Percentiles rank a stretch among this genome's conserved stretches.
These are phyloP conservation scores for Hypholoma fasciculare DNA, from an alignment of 768 basidiomycete species.

Conservation along the genomic window DNA sequence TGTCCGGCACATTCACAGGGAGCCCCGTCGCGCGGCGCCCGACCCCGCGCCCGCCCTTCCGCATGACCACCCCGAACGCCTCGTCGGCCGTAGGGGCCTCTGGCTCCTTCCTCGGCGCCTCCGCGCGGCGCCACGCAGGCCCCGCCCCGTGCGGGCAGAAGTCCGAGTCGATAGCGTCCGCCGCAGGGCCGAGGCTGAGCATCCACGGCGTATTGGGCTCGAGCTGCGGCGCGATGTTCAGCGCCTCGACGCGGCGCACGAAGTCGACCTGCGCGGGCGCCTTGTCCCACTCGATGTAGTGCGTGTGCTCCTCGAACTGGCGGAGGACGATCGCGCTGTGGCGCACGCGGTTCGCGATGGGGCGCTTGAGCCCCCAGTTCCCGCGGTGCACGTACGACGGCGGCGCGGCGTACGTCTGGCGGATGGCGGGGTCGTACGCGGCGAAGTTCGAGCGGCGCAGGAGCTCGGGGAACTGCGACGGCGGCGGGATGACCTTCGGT, in stretches of 20 bases:
- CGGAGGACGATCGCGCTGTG: constrained; percentile 66
- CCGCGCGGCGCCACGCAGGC: not conserved
- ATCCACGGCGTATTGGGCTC: constrained; percentile 34
- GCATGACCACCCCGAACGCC: too few species aligned
- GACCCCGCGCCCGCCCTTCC: too few species aligned
- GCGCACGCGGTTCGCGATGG: constrained; percentile 65
- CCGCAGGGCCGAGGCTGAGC: constrained; percentile 33
- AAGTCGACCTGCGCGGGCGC: constrained; percentile 68
- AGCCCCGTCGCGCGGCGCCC: too few species aligned
- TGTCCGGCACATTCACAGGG: too few species aligned
- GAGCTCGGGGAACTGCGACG: constrained; percentile 75
- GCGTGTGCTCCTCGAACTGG: constrained; percentile 68
- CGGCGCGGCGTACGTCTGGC: constrained; percentile 74
- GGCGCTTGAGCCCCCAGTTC: constrained; percentile 86
- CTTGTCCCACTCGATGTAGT: constrained; percentile 78
- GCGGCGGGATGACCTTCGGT: constrained; percentile 32
- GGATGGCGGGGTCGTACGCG: constrained; percentile 71
- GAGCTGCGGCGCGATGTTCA: constrained; percentile 41
- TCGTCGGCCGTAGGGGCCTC: not conserved
- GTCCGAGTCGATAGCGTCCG: constrained; percentile 27
- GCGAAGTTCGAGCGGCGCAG: constrained; percentile 84
- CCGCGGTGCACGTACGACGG: constrained; percentile 73
- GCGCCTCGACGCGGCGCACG: constrained; percentile 66
- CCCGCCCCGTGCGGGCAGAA: constrained; percentile 28
- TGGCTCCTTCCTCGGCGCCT: not conserved